Evolutionary conservation across 768 basidiomycete species (phyloP), one percentile per base, ranked within the genome.

Genomic region (Calvatia gigantea): DNA sequence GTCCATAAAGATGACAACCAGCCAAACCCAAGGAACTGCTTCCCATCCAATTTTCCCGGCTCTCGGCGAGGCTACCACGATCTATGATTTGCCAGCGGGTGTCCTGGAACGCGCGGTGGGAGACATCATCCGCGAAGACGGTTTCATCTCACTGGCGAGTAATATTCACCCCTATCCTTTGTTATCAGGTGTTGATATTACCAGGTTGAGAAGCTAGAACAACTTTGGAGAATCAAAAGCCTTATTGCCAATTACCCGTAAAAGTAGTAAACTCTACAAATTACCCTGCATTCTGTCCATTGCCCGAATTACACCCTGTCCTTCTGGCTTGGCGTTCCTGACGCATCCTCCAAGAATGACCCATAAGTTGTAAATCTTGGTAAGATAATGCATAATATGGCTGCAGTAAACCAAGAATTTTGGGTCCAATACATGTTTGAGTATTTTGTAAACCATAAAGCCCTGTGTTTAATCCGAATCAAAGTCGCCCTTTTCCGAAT

Each of bases 111-210:
- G 69, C 42, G 65, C 86, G 2, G 76, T 90, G 15, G 75, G 77
- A 9, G 76, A 83, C 25, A 77, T 89, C 21, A 75, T 90, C 15
- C 79, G 82, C 51, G 88, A 91, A 66, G 84, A 94, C 50, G 84
- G 91, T 6, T 93, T 97, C 64, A 69, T 77, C 11, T 78, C 81
- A 60, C 75, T 98, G 81, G 92, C 90, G 62, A 58, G 81, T 67
- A 1, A n/a, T 48, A 2, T 31, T 46, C 42, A 19, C 23, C 9
- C 15, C 12, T 0, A 6, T 21, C 8, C 15, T 28, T n/a, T 27
- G 28, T 6, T 39, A 15, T 48, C n/a, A n/a, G 9, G 37, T 41
- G 43, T 38, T 21, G 9, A 23, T 31, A 17, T 29, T n/a, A 21
- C 27, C 17, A 64, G 63, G 54, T 64, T 17, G 61, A 62, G 33